Conservation (phyloP, 495 filamentous ascomycete species). For the Xylaria palmicola region DNA sequence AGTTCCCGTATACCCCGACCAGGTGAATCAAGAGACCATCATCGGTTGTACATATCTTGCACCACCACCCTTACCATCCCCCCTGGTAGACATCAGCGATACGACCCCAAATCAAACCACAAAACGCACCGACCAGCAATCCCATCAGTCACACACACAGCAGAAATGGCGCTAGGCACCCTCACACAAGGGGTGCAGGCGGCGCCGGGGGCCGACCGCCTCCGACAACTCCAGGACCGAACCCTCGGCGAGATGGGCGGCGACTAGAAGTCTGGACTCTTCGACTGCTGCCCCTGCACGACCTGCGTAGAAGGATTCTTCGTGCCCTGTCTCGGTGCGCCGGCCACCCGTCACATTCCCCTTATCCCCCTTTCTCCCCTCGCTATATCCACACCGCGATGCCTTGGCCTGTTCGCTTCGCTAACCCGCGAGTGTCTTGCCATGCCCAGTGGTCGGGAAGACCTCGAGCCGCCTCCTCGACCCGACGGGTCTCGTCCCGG, state of each 20-base stretch:
- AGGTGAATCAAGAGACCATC: too few relatives aligned
- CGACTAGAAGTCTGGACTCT: slow-evolving; percentile 24
- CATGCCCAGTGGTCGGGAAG: slow-evolving; percentile 39
- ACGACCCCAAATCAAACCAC: too few relatives aligned
- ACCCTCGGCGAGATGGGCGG: slow-evolving; percentile 11
- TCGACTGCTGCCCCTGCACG: slow-evolving; percentile 25
- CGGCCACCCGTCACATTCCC: background rate
- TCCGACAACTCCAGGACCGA: slow-evolving; percentile 10
- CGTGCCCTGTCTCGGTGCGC: slow-evolving; percentile 43
- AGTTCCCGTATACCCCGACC: too few relatives aligned
- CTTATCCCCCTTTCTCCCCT: background rate
- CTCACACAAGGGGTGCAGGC: background rate
- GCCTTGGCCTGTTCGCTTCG: too few relatives aligned
- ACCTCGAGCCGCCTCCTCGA: slow-evolving; percentile 45
- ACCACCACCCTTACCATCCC: too few relatives aligned
- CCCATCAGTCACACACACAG: too few relatives aligned
- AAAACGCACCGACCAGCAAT: too few relatives aligned
- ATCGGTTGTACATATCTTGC: too few relatives aligned
- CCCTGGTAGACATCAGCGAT: too few relatives aligned
- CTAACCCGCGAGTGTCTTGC: background rate
- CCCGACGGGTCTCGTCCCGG: slow-evolving; percentile 37
- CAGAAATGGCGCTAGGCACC: background rate
- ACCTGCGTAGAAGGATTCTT: slow-evolving; percentile 38
- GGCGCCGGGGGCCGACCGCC: slow-evolving; percentile 2
- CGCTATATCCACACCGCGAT: too few relatives aligned